A percentile compares a stretch with the other conserved stretches of the same genome.
Conservation (phyloP, 169 alveolate species). For the Theileria orientalis region DNA sequence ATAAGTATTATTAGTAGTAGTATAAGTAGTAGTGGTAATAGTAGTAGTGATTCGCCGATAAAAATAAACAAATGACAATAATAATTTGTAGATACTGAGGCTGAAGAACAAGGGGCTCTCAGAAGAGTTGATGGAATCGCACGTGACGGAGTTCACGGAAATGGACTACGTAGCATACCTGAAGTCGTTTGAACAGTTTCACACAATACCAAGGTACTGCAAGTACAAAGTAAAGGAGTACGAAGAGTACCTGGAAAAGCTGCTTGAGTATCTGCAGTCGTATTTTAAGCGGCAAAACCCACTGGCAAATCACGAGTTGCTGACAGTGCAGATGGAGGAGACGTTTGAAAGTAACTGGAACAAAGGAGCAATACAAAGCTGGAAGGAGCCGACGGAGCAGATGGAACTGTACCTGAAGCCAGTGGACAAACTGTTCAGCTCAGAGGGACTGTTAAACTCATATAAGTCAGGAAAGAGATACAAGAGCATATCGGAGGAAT, state of each 20-base stretch:
- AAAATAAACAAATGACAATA: conserved; percentile 16
- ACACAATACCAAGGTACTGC: conserved; percentile 78
- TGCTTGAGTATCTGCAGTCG: conserved; percentile 63
- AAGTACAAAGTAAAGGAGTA: conserved; percentile 75
- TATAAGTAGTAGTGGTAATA: too few relatives aligned
- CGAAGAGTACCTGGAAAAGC: conserved; percentile 59
- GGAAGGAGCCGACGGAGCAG: conserved; percentile 76
- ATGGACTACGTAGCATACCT: conserved; percentile 77
- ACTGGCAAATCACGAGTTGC: conserved; percentile 62
- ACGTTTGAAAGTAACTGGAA: conserved; percentile 73
- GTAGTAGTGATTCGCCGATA: too few relatives aligned
- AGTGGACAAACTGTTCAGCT: conserved; percentile 78
- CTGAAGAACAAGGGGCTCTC: conserved; percentile 30
- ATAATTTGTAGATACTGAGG: conserved; percentile 20
- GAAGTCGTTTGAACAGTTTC: conserved; percentile 70
- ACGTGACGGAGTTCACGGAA: conserved; percentile 67
- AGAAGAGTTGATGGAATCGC: conserved; percentile 26
- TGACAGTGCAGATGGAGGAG: conserved; percentile 67
- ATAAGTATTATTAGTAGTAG: too few relatives aligned
- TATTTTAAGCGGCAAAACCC: conserved; percentile 75
- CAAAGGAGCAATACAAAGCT: conserved; percentile 56
- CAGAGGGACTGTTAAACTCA: conserved; percentile 75
- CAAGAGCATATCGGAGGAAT: conserved; percentile 77
- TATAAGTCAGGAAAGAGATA: conserved; percentile 68
- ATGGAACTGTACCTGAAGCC: conserved; percentile 75